A percentile compares a stretch with the other conserved stretches of the same genome.
phyloP scores from a whole-genome alignment of 768 basidiomycete species.

The Boletellus ananiceps region DNA sequence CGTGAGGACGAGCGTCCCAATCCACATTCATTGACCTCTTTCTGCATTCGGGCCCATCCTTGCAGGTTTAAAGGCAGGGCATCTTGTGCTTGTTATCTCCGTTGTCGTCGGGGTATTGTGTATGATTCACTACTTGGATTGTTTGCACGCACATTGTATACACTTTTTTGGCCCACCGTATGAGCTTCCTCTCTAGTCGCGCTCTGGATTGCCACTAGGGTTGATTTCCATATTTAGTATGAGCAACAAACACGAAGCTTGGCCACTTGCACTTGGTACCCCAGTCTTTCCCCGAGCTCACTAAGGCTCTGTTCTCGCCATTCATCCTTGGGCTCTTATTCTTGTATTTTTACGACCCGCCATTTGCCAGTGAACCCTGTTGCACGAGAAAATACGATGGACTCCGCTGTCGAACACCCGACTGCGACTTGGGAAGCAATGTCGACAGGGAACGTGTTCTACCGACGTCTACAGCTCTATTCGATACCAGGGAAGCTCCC shows the following conservation, averaged over 20 bases:
- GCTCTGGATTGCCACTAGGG: no score
- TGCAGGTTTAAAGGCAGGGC: not conserved
- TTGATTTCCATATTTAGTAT: not conserved
- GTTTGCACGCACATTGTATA: not conserved
- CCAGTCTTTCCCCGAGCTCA: no score
- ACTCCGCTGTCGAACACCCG: slow-evolving; percentile 58
- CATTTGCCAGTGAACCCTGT: not conserved
- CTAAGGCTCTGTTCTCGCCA: not conserved
- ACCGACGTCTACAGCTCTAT: slow-evolving; percentile 80
- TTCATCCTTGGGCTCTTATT: not conserved
- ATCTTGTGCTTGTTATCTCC: not conserved
- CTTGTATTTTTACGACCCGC: not conserved
- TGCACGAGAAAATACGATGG: slow-evolving; percentile 17
- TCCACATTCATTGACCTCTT: slow-evolving; percentile 45
- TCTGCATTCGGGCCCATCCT: not conserved
- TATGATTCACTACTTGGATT: slow-evolving; percentile 3
- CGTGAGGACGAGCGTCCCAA: slow-evolving; percentile 55
- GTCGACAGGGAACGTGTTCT: slow-evolving; percentile 84
- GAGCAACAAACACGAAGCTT: not conserved
- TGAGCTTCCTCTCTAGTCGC: not conserved
- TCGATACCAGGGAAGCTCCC: slow-evolving; percentile 74
- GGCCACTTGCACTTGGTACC: not conserved
- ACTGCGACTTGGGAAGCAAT: slow-evolving; percentile 88
- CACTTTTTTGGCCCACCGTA: no score
- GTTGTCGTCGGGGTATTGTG: slow-evolving; percentile 3